Conservation (phyloP, 2,329 filamentous ascomycete genomes). For the Colletotrichum sp. region DNA sequence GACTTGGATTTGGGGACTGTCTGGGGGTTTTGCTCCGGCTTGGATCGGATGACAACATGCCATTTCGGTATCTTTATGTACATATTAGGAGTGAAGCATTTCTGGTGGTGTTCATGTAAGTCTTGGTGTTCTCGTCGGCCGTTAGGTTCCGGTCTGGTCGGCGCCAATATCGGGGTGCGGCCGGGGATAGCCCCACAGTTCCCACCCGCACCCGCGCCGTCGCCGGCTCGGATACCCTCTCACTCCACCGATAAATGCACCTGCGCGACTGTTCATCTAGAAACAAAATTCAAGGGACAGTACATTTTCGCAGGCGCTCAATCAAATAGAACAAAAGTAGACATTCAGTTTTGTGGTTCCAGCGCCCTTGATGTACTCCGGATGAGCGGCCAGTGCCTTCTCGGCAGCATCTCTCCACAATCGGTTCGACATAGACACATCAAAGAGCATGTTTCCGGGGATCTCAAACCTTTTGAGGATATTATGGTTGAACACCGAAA, state of each 20-base stretch:
- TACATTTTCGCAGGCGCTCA: too few species aligned
- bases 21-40: not conserved
- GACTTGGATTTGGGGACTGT: not conserved
- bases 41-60: not conserved
- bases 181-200: not conserved
- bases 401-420: not conserved
- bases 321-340: rapidly evolving
- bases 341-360: not conserved
- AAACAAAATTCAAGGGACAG: too few species aligned
- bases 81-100: not conserved
- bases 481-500: too few species aligned
- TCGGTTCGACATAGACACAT: too few species aligned
- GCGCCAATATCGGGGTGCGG: not conserved
- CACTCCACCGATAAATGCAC: too few species aligned
- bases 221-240: not conserved
- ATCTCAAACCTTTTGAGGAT: too few species aligned
- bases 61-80: not conserved
- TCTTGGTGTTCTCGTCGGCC: not conserved
- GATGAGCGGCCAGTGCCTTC: not conserved
- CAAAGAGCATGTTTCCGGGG: too few species aligned
- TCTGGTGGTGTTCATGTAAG: not conserved
- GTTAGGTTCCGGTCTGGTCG: not conserved
- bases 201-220: not conserved
- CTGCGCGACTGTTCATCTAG: not conserved
- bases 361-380: not conserved